Evolutionary conservation across 2,329 filamentous ascomycete genomes (phyloP).

Genomic region (Ophidiomyces ophidiicola): DNA sequence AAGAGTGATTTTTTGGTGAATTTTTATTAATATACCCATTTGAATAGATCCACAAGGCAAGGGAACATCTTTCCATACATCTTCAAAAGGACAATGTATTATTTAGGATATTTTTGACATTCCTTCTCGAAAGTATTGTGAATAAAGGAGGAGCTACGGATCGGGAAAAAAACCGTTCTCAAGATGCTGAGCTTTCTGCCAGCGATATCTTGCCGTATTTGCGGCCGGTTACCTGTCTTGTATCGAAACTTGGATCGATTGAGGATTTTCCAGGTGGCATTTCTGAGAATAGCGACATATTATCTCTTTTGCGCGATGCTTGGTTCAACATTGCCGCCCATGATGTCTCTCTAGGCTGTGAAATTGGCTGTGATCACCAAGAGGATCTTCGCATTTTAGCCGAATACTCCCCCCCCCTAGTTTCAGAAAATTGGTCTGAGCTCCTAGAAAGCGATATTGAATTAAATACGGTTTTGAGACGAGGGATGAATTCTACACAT

Average conservation of each 20-base stretch:
- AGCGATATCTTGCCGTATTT: conserved; percentile 80
- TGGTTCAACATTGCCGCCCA: conserved; percentile 99
- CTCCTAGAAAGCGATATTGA: conserved; percentile 94
- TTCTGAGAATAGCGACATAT: conserved; percentile 49
- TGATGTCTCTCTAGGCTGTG: conserved; percentile 66
- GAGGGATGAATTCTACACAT: conserved; percentile 65
- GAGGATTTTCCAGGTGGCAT: conserved; percentile 21
- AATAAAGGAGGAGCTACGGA: conserved; percentile 80
- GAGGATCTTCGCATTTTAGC: conserved; percentile 75
- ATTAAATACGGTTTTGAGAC: conserved; percentile 79
- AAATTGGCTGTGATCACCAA: conserved; percentile 58
- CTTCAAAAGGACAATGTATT: conserved; percentile 54
- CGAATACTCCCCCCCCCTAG: conserved; percentile 71
- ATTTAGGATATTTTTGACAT: conserved; percentile 70
- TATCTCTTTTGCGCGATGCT: conserved; percentile 68
- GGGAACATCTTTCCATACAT: conserved; percentile 65
- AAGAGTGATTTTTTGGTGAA: background rate
- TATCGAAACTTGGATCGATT: conserved; percentile 41
- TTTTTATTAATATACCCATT: conserved; percentile 6
- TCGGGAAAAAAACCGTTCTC: conserved; percentile 57
- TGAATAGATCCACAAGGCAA: conserved; percentile 57
- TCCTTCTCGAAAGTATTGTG: conserved; percentile 75
- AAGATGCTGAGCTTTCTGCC: conserved; percentile 69
- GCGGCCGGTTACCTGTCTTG: conserved; percentile 73
- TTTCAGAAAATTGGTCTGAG: conserved; percentile 78